A percentile compares a stretch with the other conserved stretches of the same genome.
These are phyloP conservation scores for Vitellaria paradoxa DNA, from an alignment of 179 eudicot species.

Conservation along the genomic window DNA sequence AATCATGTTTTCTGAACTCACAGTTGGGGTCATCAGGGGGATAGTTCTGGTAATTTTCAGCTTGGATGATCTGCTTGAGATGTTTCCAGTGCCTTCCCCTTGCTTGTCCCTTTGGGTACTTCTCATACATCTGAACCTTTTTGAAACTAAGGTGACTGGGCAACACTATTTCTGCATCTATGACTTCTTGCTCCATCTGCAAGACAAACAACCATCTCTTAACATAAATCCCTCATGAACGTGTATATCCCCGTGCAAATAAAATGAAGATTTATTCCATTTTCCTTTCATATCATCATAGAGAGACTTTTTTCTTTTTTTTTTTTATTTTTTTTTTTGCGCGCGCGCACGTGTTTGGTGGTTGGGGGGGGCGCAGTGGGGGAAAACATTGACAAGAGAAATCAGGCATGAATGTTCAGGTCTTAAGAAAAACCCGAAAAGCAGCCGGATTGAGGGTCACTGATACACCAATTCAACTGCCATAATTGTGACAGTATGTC, in stretches of 20 bases:
- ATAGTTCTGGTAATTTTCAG: conserved; percentile 66
- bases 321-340: too few species aligned
- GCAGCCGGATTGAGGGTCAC: too few species aligned
- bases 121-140: conserved; percentile 78
- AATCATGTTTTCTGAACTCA: conserved; percentile 26
- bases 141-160: conserved; percentile 70
- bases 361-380: too few species aligned
- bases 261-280: too few species aligned
- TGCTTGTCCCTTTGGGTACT: conserved; percentile 89
- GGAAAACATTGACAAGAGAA: too few species aligned
- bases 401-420: too few species aligned
- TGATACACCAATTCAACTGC: too few species aligned
- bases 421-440: too few species aligned
- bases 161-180: conserved; percentile 71
- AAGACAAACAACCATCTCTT: neutral
- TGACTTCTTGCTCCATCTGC: conserved; percentile 67
- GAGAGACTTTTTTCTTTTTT: too few species aligned
- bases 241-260: neutral
- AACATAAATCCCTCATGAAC: neutral
- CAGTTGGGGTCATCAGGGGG: conserved; percentile 78
- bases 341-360: too few species aligned
- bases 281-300: too few species aligned
- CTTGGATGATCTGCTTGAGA: conserved; percentile 90
- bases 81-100: conserved; percentile 87
- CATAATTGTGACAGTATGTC: too few species aligned